These are phyloP conservation scores for Zymoseptoria crescenta DNA, from an alignment of 2,329 filamentous ascomycete species.

Conservation along the genomic window DNA sequence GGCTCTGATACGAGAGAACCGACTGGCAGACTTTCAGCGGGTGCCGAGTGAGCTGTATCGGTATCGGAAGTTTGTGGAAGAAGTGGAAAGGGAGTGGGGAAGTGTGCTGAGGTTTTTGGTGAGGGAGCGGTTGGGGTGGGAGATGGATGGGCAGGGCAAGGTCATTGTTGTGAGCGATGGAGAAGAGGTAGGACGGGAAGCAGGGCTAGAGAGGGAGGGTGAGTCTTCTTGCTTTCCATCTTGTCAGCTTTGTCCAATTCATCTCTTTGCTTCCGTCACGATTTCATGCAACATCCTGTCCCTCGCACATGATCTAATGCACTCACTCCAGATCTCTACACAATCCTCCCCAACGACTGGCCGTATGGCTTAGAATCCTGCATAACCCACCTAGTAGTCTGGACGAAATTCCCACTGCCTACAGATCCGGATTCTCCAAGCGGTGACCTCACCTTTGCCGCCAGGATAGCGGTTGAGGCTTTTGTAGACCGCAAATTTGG, in stretches of 20 bases:
- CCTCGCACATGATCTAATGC: neutral
- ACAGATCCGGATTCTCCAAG: conserved; percentile 51
- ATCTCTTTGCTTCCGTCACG: too few relatives aligned
- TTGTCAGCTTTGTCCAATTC: neutral
- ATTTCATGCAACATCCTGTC: neutral
- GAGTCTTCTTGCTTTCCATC: conserved; percentile 19
- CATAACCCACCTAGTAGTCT: conserved; percentile 81
- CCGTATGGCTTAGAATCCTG: conserved; percentile 74
- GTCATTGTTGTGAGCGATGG: neutral
- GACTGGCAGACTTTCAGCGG: conserved; percentile 68
- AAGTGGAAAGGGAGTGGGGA: conserved; percentile 60
- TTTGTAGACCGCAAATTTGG: conserved; percentile 65
- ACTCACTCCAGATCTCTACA: conserved; percentile 36
- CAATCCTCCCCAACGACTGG: conserved; percentile 84
- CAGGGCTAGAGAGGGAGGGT: conserved; percentile 39
- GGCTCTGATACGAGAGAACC: conserved; percentile 56
- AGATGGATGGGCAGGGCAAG: conserved; percentile 11
- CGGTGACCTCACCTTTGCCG: conserved; percentile 59
- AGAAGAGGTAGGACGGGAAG: conserved; percentile 26
- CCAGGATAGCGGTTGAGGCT: conserved; percentile 57
- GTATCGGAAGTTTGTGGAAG: conserved; percentile 63
- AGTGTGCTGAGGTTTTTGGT: conserved; percentile 73
- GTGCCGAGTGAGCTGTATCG: conserved; percentile 67
- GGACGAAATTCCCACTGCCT: conserved; percentile 79
- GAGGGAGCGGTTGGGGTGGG: conserved; percentile 62